Evolutionary conservation across 352 stramenopile species (phyloP).

Genomic region (Saprolegnia diclina): DNA sequence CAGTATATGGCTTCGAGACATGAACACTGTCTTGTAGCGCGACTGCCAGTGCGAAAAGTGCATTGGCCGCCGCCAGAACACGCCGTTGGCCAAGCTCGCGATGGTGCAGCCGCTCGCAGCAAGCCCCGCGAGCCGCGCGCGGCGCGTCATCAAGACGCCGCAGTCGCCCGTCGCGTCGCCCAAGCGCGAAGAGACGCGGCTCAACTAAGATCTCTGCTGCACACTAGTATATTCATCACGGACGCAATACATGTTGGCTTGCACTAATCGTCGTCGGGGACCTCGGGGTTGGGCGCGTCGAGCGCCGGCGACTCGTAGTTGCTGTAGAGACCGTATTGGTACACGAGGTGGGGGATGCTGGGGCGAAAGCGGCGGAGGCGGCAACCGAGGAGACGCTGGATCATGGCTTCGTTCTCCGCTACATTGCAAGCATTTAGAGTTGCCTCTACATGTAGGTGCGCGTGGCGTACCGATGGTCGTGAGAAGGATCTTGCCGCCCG

Average conservation of each 20-base stretch:
- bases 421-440: constrained; percentile 13
- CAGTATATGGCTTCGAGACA: not conserved
- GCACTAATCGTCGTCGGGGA: constrained; percentile 39
- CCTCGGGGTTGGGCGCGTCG: constrained; percentile 59
- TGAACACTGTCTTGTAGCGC: constrained; percentile 34
- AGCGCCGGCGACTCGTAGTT: constrained; percentile 86
- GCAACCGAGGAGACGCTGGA: constrained; percentile 80
- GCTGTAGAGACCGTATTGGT: constrained; percentile 91
- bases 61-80: constrained; percentile 48
- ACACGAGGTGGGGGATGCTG: constrained; percentile 92
- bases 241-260: constrained; percentile 4
- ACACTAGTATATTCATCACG: too few species aligned
- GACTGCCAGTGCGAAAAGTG: constrained; percentile 80
- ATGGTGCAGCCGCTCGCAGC: constrained; percentile 24
- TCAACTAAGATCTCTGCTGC: not conserved
- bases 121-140: constrained; percentile 9
- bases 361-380: constrained; percentile 68
- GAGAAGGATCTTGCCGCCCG: constrained; percentile 70
- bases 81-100: constrained; percentile 24
- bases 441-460: not conserved
- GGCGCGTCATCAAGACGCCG: constrained; percentile 23
- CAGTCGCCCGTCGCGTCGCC: not conserved
- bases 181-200: constrained; percentile 21
- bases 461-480: constrained; percentile 79
- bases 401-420: constrained; percentile 86